Evolutionary conservation across 2,329 filamentous ascomycete genomes (phyloP).

Genomic region (Alternaria alternata): DNA sequence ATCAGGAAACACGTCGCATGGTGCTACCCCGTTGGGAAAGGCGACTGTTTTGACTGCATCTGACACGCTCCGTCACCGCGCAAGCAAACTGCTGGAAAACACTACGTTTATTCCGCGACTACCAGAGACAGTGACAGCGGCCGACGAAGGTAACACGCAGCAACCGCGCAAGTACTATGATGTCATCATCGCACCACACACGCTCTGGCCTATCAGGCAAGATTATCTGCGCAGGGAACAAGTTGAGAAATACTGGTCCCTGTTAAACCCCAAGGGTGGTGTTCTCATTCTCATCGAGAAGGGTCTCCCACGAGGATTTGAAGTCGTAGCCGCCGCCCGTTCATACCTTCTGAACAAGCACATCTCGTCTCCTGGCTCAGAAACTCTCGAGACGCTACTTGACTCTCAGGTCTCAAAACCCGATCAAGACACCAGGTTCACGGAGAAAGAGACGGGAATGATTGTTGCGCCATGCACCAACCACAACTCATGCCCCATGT

Average conservation of each 20-base stretch:
- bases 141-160: conserved; percentile 53
- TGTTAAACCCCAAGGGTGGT: conserved; percentile 84
- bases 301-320: conserved; percentile 88
- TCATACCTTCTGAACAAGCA: conserved; percentile 79
- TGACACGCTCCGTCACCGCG: conserved; percentile 75
- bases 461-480: conserved; percentile 80
- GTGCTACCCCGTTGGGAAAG: conserved; percentile 67
- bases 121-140: conserved; percentile 81
- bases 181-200: conserved; percentile 87
- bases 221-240: conserved; percentile 79
- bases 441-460: conserved; percentile 66
- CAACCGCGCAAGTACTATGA: conserved; percentile 79
- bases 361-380: conserved; percentile 69
- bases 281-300: conserved; percentile 90
- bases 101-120: conserved; percentile 91
- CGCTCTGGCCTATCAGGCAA: conserved; percentile 77
- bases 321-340: conserved; percentile 85
- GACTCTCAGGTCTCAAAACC: conserved; percentile 55
- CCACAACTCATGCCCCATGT: conserved; percentile 89
- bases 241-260: conserved; percentile 87
- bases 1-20: conserved; percentile 31
- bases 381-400: conserved; percentile 48
- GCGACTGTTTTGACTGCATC: conserved; percentile 83
- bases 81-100: conserved; percentile 80
- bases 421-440: conserved; percentile 43